Conservation (phyloP, 1,284 basidiomycete genomes). For the Neotropicomus parvogracilis region DNA sequence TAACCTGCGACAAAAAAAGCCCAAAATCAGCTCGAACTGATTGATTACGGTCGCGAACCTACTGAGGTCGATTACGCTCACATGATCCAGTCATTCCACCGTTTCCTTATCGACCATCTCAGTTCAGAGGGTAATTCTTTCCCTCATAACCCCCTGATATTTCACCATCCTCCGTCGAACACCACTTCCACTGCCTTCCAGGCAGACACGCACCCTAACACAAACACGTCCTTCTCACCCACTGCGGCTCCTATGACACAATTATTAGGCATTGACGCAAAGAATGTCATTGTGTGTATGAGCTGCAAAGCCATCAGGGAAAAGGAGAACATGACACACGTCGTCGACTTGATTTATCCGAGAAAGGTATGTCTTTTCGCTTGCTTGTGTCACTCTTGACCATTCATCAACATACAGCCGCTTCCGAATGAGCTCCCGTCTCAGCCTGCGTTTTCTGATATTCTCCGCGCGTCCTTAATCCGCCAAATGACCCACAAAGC, state of each 20-base stretch:
- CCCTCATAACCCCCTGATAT: constrained; percentile 59
- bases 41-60: constrained; percentile 82
- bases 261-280: constrained; percentile 73
- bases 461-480: constrained; percentile 75
- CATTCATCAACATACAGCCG: constrained; percentile 25
- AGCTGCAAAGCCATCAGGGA: constrained; percentile 69
- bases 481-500: constrained; percentile 84
- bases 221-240: constrained; percentile 32
- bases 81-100: constrained; percentile 92
- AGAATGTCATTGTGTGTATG: constrained; percentile 72
- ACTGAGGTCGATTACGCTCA: constrained; percentile 75
- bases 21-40: constrained; percentile 81
- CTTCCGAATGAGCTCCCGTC: constrained; percentile 49
- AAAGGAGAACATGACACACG: constrained; percentile 74
- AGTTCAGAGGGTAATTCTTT: constrained; percentile 65
- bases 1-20: constrained; percentile 30
- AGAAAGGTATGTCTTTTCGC: constrained; percentile 53
- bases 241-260: constrained; percentile 72
- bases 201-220: constrained; percentile 12
- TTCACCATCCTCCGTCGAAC: constrained; percentile 28
- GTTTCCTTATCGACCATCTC: constrained; percentile 85
- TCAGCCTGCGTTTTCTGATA: constrained; percentile 60
- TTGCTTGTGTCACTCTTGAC: neutral
- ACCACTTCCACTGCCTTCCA: constrained; percentile 14
- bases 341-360: constrained; percentile 88